A percentile compares a stretch with the other conserved stretches of the same genome.
Evolutionary conservation across 805 yeast species (phyloP).

Genomic region (Candida nanaspora): DNA sequence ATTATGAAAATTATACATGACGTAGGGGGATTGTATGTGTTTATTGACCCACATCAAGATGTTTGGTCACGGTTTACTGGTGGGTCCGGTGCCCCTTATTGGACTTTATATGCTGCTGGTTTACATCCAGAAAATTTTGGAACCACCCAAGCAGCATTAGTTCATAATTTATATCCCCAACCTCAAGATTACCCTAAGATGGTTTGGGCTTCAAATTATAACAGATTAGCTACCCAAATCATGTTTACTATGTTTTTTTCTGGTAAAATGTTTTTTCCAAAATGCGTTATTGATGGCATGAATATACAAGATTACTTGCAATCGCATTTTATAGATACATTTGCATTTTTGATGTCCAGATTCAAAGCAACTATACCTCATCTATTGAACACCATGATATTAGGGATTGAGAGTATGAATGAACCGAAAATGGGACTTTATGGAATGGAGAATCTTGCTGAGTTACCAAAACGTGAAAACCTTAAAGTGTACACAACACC

Average conservation of each 20-base stretch:
- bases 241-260: slow-evolving; percentile 86
- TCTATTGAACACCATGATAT: slow-evolving; percentile 42
- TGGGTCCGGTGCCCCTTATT: slow-evolving; percentile 90
- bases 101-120: slow-evolving; percentile 91
- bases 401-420: slow-evolving; percentile 82
- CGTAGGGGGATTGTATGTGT: slow-evolving; percentile 70
- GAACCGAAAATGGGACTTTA: slow-evolving; percentile 78
- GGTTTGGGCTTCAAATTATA: slow-evolving; percentile 91
- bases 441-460: slow-evolving; percentile 50
- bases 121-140: slow-evolving; percentile 69
- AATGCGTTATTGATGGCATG: slow-evolving; percentile 58
- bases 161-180: slow-evolving; percentile 52
- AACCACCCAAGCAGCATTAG: slow-evolving; percentile 69
- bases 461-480: slow-evolving; percentile 53
- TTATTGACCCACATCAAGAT: slow-evolving; percentile 89
- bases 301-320: slow-evolving; percentile 80
- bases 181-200: slow-evolving; percentile 60
- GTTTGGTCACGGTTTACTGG: slow-evolving; percentile 88
- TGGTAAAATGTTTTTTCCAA: slow-evolving; percentile 72
- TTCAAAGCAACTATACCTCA: slow-evolving; percentile 36
- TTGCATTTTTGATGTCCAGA: slow-evolving; percentile 37
- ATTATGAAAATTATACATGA: slow-evolving; percentile 49
- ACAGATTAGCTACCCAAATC: slow-evolving; percentile 62
- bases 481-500: slow-evolving; percentile 79
- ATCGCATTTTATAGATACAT: slow-evolving; percentile 47